A percentile compares a stretch with the other conserved stretches of the same genome.
These are phyloP conservation scores for Venturia aucupariae DNA, from an alignment of 2,329 filamentous ascomycete species.

Conservation along the genomic window DNA sequence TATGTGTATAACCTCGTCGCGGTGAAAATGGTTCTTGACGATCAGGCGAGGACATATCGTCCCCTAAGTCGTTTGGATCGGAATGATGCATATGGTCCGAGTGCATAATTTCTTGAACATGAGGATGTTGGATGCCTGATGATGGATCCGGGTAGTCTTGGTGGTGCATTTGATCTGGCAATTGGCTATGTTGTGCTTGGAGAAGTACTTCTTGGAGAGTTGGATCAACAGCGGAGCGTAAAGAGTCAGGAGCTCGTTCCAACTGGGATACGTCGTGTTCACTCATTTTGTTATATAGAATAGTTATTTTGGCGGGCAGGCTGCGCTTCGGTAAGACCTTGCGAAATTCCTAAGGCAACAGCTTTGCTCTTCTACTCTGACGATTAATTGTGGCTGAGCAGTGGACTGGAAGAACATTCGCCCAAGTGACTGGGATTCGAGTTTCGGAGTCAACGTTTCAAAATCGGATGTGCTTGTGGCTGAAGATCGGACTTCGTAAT, in stretches of 20 bases:
- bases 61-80: constrained; percentile 1
- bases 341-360: not conserved
- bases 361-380: not conserved
- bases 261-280: constrained; percentile 12
- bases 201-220: constrained; percentile 1
- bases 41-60: constrained; percentile 12
- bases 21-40: constrained; percentile 19
- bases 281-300: constrained; percentile 10
- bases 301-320: not conserved
- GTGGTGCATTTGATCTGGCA: constrained; percentile 1
- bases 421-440: not conserved
- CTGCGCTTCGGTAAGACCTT: not conserved
- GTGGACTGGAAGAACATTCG: not conserved
- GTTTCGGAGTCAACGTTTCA: not conserved
- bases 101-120: constrained; percentile 4
- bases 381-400: constrained; percentile 6
- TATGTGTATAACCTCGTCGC: constrained; percentile 30
- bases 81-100: constrained; percentile 10
- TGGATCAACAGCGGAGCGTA: constrained; percentile 10
- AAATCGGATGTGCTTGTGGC: not conserved
- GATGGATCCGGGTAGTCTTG: constrained; percentile 7
- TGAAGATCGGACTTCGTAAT: not conserved
- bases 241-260: constrained; percentile 11
- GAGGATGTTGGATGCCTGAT: not conserved
- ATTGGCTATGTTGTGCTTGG: constrained; percentile 2